Conservation (phyloP, 1,139 yeast species). For the Blastobotrys capitulatus region DNA sequence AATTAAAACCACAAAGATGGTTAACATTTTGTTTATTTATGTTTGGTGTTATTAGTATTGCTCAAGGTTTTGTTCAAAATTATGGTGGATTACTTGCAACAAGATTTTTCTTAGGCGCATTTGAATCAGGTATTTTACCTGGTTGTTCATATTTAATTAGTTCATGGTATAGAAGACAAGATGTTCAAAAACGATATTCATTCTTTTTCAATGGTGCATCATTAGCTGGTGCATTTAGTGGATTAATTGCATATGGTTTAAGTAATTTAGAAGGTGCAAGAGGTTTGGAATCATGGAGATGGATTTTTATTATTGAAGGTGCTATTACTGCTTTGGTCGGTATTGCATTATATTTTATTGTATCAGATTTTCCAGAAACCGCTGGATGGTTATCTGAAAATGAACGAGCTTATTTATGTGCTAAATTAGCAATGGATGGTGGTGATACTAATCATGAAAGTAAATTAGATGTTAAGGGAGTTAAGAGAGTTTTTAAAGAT, state of each 20-base stretch:
- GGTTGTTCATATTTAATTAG: conserved; percentile 64
- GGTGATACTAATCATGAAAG: conserved; percentile 33
- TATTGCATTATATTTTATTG: conserved; percentile 50
- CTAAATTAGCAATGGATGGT: conserved; percentile 41
- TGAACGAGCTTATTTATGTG: conserved; percentile 38
- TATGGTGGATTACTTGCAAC: conserved; percentile 57
- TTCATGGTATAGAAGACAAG: conserved; percentile 47
- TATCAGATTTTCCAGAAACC: conserved; percentile 73
- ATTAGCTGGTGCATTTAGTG: conserved; percentile 78
- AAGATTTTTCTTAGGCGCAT: conserved; percentile 57
- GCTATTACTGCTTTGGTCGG: conserved; percentile 60
- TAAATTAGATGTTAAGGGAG: conserved; percentile 29
- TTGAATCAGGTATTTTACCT: conserved; percentile 69
- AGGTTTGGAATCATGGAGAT: conserved; percentile 59
- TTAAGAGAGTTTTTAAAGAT: conserved; percentile 33
- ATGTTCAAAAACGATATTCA: conserved; percentile 64
- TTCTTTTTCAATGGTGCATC: conserved; percentile 65
- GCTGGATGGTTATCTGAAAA: conserved; percentile 41
- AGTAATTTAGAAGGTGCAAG: conserved; percentile 49
- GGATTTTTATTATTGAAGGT: conserved; percentile 73
- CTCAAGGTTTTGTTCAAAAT: conserved; percentile 57
- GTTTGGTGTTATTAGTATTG: conserved; percentile 61
- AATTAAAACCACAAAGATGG: conserved; percentile 61
- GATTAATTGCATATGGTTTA: conserved; percentile 59
- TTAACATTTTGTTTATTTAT: conserved; percentile 47